Evolutionary conservation across 2,329 filamentous ascomycete species (phyloP), one percentile per base, ranked within the genome.

Genomic region (Cercospora beticola): DNA sequence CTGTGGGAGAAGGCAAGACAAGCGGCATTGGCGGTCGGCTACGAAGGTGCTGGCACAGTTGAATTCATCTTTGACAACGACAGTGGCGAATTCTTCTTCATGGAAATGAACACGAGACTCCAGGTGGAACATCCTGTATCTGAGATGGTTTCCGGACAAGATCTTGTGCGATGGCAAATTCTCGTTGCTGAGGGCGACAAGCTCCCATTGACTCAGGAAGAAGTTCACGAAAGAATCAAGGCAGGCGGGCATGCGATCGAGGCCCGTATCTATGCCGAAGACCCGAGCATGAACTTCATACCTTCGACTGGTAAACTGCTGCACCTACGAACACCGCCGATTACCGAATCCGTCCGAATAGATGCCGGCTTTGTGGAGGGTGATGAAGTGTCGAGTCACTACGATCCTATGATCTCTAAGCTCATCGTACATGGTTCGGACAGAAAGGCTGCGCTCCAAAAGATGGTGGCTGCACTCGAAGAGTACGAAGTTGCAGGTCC

Each of bases 401-500:
- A 99, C 80, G 95, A 99, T 75, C 95, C 95, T 30, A 99, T 99
- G 95, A 97, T 99, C 73, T 92, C 95, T 56, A 99, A 99, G 82
- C 87, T 99, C 63, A 99, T 99, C 74, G 93, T 98, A 5, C 88
- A 92, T 67, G 95, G 92, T 0, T 86, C 88, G 16, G 90, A 90
- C 66, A 87, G 95, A 68, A 87, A 91, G 77, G 90, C 91, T 28
- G 92, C 94, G 3, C 90, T 99, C 61, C 89, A 92, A 68, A 96
- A 92, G 79, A 85, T 99, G 68, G 88, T 89, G 43, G 84, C 89
- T 4, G 94, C 95, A 0, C 83, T 99, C 10, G 90, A 92, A 72
- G 87, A 92, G 59, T 99, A 98, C 77, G 93, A 99, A 80, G 89
- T 99, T 10, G 95, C 94, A 2, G 95, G 95, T 0, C 87, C 96